Evolutionary conservation across 2,329 filamentous ascomycete species (phyloP).

Genomic region (Orbilia brochopaga): DNA sequence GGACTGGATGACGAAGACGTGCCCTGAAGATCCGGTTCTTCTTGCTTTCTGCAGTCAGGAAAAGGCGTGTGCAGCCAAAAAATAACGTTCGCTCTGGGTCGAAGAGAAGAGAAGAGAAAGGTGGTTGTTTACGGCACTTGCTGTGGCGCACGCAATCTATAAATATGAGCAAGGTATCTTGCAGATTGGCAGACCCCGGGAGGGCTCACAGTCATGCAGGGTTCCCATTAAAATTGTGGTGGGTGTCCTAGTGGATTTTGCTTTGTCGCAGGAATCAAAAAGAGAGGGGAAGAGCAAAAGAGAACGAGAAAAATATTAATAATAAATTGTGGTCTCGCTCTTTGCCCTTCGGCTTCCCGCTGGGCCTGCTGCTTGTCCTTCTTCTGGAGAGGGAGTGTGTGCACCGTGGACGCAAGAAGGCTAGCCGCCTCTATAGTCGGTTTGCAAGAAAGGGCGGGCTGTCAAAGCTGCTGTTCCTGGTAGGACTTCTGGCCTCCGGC

Average conservation of each 20-base stretch:
- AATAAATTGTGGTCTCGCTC: constrained; percentile 18
- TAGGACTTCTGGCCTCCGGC: not conserved
- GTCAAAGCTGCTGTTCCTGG: constrained; percentile 13
- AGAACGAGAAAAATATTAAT: constrained; percentile 13
- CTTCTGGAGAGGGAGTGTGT: no score
- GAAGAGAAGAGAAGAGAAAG: constrained; percentile 32
- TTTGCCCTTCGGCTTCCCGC: constrained; percentile 7
- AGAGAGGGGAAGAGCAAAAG: constrained; percentile 29
- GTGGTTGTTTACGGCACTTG: constrained; percentile 48
- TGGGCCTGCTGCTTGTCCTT: constrained; percentile 16
- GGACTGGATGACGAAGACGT: constrained; percentile 28
- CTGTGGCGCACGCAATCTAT: constrained; percentile 51
- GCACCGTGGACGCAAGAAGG: constrained; percentile 14
- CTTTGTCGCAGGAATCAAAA: constrained; percentile 49
- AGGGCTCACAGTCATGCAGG: constrained; percentile 48
- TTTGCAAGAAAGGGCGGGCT: constrained; percentile 25
- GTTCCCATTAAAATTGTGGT: constrained; percentile 49
- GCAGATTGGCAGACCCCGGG: constrained; percentile 42
- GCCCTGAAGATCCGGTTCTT: constrained; percentile 48
- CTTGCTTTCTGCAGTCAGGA: not conserved
- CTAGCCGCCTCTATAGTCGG: constrained; percentile 40
- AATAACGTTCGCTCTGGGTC: constrained; percentile 32
- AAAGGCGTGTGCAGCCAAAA: constrained; percentile 38
- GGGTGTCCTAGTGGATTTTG: constrained; percentile 46
- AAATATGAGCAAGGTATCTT: constrained; percentile 50